Evolutionary conservation across 2,329 filamentous ascomycete species (phyloP).

Genomic region (Penicillium verrucosum): DNA sequence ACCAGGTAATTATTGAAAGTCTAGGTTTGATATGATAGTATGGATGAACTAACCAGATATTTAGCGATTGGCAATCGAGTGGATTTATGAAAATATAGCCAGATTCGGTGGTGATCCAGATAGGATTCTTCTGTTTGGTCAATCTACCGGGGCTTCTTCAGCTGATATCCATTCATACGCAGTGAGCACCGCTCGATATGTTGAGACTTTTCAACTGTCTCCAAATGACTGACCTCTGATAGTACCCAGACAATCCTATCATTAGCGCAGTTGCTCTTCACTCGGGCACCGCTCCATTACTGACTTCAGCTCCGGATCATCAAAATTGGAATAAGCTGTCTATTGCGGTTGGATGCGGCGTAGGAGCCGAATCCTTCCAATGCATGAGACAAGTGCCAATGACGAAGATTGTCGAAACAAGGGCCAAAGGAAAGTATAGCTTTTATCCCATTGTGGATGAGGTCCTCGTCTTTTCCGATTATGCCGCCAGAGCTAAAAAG

Average conservation of each 20-base stretch:
- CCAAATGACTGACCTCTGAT: background rate
- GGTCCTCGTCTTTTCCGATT: slow-evolving; percentile 8
- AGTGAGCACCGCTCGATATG: background rate
- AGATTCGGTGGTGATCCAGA: slow-evolving; percentile 51
- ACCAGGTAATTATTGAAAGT: slow-evolving; percentile 10
- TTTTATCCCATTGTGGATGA: slow-evolving; percentile 8
- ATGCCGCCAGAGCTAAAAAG: background rate
- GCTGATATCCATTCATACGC: slow-evolving; percentile 13
- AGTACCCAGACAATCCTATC: slow-evolving; percentile 7
- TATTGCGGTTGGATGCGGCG: slow-evolving; percentile 3
- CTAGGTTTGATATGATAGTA: background rate
- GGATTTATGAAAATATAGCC: slow-evolving; percentile 51
- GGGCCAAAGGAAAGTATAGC: background rate
- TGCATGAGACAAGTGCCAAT: slow-evolving; percentile 8
- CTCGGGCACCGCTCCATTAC: slow-evolving; percentile 7
- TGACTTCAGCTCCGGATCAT: background rate
- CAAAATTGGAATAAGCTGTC: slow-evolving; percentile 10
- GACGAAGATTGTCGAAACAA: slow-evolving; percentile 1
- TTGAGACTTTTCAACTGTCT: background rate
- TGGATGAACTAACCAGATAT: background rate
- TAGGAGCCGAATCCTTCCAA: background rate
- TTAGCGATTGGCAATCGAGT: slow-evolving; percentile 48
- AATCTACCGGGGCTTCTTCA: slow-evolving; percentile 47
- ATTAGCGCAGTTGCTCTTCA: slow-evolving; percentile 8
- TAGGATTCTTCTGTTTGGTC: slow-evolving; percentile 49